Evolutionary conservation across 352 stramenopile genomes (phyloP), one percentile per base, ranked within the genome.

Genomic region (Thalassiosira allenii): DNA sequence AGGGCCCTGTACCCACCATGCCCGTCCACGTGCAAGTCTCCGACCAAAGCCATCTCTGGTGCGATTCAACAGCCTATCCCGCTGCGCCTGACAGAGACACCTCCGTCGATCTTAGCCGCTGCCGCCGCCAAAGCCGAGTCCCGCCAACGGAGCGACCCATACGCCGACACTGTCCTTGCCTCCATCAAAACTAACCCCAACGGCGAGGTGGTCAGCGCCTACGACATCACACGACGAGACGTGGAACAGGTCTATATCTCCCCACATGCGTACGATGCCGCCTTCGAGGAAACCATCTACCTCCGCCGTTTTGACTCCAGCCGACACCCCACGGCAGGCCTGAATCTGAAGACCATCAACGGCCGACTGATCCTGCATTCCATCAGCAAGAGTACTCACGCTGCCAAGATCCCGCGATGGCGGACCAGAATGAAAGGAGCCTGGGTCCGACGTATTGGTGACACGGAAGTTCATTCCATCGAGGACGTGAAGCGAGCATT

Each of bases 211-310:
- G 14, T 71, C 1, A 20, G 53, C 2, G 58, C 61, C n/a, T 69
- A 62, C 49, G 25, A 52, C n/a, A 71, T 75, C 43, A 58, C 5
- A 17, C 0, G 17, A 4, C 2, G 17, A 1, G 64, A 62, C n/a
- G 5, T 81, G 0, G 2, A 20, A 30, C 53, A 75, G 57, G 41
- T 81, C 2, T 81, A 81, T 44, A 25, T 75, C n/a, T 81, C 73
- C 3, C 53, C 73, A 3, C n/a, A 43, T 20, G 32, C 51, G 30
- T 81, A 75, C 27, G 6, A 56, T 34, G 56, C 49, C 0, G 63
- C 62, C 8, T 81, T 81, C 54, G 44, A 71, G 30, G 63, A 81
- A 51, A 25, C 22, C 2, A 3, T 79, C 1, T 11, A 47, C 12
- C 27, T 79, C n/a, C 2, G 22, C 1, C 37, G 17, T 37, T 79